Base-by-base conservation (phyloP, 1,284 basidiomycete species). In the Cryptococcus sp. region DNA sequence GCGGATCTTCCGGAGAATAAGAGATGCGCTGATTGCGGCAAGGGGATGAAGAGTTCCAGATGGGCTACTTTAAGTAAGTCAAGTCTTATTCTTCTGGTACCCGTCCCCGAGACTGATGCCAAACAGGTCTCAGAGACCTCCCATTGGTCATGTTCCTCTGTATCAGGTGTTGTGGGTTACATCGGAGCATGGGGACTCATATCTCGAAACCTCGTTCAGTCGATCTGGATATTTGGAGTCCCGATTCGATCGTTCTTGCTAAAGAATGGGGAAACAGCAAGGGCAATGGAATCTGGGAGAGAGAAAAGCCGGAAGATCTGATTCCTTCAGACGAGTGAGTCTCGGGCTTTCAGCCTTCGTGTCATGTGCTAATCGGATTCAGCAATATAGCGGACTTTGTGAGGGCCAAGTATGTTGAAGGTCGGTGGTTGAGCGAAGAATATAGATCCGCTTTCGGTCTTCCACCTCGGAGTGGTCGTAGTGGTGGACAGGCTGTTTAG, bases 91-190 rank as follows among this genome's bases (percentile, higher is more conserved):
- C 30, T 15, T n/a, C 37, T 30, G n/a, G 13, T 11, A 46, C 38
- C 49, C 23, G 31, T 42, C 14, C 13, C 15, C 14, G 15, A 30
- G 44, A 35, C 30, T 46, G 15, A 23, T 48, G 4, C n/a, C 30
- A 45, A n/a, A 6, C 51, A 76, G 73, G 68, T 44, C 60, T 76
- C 13, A 58, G 70, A 14, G 69, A 69, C 1, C 53, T 52, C 2
- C 79, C 81, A 2, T 76, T 81, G 56, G 78, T 78, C 41, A 72
- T 81, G 57, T 81, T 81, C 56, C 65, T 81, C 47, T 82, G 80
- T 65, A 81, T 81, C 45, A 67, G 77, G 13, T 82, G 81, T 59
- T 76, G 74, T 31, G 81, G 81, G 0, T 55, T 80, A 1, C 81
- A 82, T 61, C 75, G 81, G 4, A 68, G 73, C 4, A 67, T 82